A percentile compares a stretch with the other conserved stretches of the same genome.
Evolutionary conservation across 2,329 filamentous ascomycete genomes (phyloP).

Genomic region (Apiospora saccharicola): DNA sequence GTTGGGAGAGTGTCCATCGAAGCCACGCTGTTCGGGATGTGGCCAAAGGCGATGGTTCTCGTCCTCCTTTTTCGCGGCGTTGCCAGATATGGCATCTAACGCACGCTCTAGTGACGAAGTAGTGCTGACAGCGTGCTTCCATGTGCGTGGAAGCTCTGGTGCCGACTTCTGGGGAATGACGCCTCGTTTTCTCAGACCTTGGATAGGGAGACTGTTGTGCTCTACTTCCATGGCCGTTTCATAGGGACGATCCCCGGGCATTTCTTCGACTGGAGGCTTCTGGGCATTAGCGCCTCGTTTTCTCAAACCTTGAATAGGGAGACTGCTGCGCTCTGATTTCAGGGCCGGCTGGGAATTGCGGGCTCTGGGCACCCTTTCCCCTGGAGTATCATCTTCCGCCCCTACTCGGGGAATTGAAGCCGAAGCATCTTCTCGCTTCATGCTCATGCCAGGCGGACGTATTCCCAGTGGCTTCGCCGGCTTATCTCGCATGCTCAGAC

Average conservation of each 20-base stretch:
- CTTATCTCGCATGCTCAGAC: not conserved
- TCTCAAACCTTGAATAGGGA: not conserved
- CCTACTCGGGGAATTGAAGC: conserved; percentile 12
- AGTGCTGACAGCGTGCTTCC: conserved; percentile 37
- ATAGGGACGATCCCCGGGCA: not conserved
- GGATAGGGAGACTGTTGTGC: not conserved
- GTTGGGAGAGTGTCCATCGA: not conserved
- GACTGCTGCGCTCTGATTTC: not conserved
- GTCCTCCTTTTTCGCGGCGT: not conserved
- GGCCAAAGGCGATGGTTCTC: not conserved
- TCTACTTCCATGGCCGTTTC: not conserved
- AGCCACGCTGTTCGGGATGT: not conserved
- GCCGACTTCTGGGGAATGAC: conserved; percentile 26
- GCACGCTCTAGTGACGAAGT: conserved; percentile 43
- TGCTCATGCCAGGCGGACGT: not conserved
- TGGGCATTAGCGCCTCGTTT: not conserved
- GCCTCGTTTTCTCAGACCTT: not conserved
- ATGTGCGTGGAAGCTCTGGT: conserved; percentile 41
- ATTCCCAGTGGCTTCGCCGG: not conserved
- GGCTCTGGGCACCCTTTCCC: not conserved
- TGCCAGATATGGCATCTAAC: conserved; percentile 37
- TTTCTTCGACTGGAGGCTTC: no score
- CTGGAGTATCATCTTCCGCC: conserved; percentile 25
- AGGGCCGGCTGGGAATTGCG: not conserved
- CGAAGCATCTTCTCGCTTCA: conserved; percentile 1